Percentiles rank a stretch among this genome's conserved stretches.
Conservation (phyloP, 148 eudicot species). For the Arbutus unedo region DNA sequence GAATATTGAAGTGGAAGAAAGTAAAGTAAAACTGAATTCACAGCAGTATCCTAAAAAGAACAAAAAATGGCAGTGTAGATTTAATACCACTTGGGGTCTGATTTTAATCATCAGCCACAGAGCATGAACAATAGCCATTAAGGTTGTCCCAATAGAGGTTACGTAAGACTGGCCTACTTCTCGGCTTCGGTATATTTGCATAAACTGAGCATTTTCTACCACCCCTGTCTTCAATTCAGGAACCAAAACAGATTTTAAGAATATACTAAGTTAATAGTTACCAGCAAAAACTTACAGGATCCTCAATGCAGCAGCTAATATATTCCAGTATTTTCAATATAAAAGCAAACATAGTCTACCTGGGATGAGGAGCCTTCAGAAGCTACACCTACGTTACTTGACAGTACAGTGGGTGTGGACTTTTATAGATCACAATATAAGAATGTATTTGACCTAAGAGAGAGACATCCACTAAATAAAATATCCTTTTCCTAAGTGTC, state of each 20-base stretch:
- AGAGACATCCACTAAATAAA: no score
- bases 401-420: no score
- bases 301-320: not conserved
- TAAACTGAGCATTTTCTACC: conserved; percentile 44
- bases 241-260: conserved; percentile 15
- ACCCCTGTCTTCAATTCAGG: conserved; percentile 42
- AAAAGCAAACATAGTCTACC: not conserved
- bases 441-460: no score
- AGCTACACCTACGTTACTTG: no score
- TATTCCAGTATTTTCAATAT: not conserved
- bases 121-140: conserved; percentile 77
- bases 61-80: not conserved
- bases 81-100: conserved; percentile 85
- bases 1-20: not conserved
- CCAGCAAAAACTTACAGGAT: not conserved
- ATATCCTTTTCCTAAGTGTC: no score
- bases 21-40: not conserved
- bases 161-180: conserved; percentile 94
- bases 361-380: not conserved
- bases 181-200: conserved; percentile 87
- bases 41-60: not conserved
- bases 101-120: conserved; percentile 81
- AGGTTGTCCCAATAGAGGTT: conserved; percentile 79
- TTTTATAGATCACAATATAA: no score
- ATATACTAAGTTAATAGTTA: not conserved